phyloP scores from a whole-genome alignment of 2,329 filamentous ascomycete species.

The Coniochaeta sp. region DNA sequence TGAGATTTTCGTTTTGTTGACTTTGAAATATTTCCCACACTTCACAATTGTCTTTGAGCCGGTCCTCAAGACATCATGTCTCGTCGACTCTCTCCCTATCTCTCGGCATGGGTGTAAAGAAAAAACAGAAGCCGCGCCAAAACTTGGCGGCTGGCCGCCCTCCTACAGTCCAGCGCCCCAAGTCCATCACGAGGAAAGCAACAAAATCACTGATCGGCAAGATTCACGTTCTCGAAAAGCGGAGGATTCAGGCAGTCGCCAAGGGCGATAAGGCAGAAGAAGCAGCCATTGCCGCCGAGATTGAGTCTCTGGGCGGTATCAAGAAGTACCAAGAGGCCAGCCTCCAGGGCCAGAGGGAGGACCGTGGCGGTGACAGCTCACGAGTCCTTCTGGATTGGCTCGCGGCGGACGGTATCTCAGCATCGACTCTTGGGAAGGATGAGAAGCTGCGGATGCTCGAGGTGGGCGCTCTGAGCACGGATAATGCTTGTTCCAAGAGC shows the following conservation, averaged over 20 bases:
- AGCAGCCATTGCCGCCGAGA: conserved; percentile 40
- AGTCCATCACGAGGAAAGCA: conserved; percentile 57
- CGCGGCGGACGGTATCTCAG: conserved; percentile 25
- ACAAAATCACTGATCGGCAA: conserved; percentile 59
- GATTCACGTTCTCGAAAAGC: conserved; percentile 60
- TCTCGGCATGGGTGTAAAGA: conserved; percentile 41
- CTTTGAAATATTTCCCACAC: no score
- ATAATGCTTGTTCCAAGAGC: conserved; percentile 76
- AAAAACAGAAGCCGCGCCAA: conserved; percentile 27
- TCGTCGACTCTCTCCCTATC: neutral
- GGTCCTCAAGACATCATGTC: neutral
- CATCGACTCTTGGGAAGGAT: conserved; percentile 13
- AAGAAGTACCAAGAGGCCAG: conserved; percentile 60
- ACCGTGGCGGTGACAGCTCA: conserved; percentile 62
- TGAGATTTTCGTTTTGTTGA: no score
- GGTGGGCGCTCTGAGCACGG: conserved; percentile 77
- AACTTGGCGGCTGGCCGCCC: conserved; percentile 48
- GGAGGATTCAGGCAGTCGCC: conserved; percentile 45
- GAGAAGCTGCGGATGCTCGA: conserved; percentile 64
- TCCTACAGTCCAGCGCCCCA: conserved; percentile 42
- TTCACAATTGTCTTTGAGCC: neutral
- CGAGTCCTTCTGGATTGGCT: conserved; percentile 59
- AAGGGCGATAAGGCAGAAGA: conserved; percentile 45
- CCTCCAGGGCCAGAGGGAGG: conserved; percentile 58
- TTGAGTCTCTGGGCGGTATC: conserved; percentile 53